Percentiles rank a stretch among this genome's conserved stretches.
Conservation (phyloP, 2,329 filamentous ascomycete species). For the Rhytidhysteron rufulum region DNA sequence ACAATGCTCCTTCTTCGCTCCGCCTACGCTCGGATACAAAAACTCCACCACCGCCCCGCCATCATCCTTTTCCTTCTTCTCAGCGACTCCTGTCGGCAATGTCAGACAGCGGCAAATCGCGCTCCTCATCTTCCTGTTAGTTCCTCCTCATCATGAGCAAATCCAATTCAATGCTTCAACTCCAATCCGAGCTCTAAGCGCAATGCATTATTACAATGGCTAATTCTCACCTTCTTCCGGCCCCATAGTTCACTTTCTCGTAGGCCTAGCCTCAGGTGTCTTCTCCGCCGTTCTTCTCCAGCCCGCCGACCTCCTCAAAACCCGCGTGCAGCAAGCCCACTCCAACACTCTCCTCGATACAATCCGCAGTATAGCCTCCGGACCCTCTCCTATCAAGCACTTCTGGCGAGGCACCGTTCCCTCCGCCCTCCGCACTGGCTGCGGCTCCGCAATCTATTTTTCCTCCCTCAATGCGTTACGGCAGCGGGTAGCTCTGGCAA, state of each 20-base stretch:
- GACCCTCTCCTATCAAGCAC: slow-evolving; percentile 62
- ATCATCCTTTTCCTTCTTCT: too few species aligned
- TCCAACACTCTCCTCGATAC: slow-evolving; percentile 64
- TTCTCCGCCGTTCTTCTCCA: slow-evolving; percentile 87
- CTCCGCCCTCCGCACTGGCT: slow-evolving; percentile 87
- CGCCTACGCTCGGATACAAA: too few species aligned
- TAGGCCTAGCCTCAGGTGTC: slow-evolving; percentile 82
- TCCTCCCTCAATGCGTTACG: slow-evolving; percentile 79
- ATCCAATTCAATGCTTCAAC: neutral
- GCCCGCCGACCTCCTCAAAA: slow-evolving; percentile 94
- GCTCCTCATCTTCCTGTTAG: slow-evolving; percentile 50
- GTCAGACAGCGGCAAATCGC: slow-evolving; percentile 49
- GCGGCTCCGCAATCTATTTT: slow-evolving; percentile 93
- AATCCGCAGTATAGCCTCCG: slow-evolving; percentile 65
- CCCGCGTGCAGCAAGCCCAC: slow-evolving; percentile 84
- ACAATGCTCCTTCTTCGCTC: too few species aligned
- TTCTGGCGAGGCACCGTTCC: slow-evolving; percentile 93
- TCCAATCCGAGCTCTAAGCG: neutral
- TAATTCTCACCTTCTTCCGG: slow-evolving; percentile 5
- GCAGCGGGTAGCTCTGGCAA: slow-evolving; percentile 56
- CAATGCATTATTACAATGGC: neutral
- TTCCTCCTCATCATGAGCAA: neutral
- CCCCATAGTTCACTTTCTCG: slow-evolving; percentile 70
- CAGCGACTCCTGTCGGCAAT: too few species aligned
- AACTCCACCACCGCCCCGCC: too few species aligned